Evolutionary conservation across 306 rosid species (phyloP), one percentile per base, ranked within the genome.

Genomic region (Alnus glutinosa): DNA sequence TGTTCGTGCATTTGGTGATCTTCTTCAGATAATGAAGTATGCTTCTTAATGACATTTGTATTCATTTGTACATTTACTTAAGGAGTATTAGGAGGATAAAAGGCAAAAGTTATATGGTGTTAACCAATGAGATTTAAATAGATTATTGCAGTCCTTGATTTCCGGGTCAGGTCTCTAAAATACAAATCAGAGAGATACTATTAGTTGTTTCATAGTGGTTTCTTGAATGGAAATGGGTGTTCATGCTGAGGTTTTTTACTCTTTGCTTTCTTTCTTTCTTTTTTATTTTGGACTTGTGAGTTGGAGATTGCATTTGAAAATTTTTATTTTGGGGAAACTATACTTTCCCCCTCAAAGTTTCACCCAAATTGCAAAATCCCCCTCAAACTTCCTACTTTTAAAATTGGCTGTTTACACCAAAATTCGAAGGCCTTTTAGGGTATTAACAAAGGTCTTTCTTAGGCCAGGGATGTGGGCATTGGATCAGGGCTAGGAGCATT

Each of bases 1-100:
- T 74, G 97, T 94, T 64, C 90, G 90, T 37, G 98, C 98, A 83
- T 94, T 87, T 57, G 97, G 92, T 30, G 98, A 92, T 39, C 92
- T 92, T 83, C 93, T 94, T 79, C 87, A 86, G 76, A 73, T 92
- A 76, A 89, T 91, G 95, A 92, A 88, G 98, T 94, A 94, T 59
- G 87, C 55, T 82, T 2, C 4, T 9, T 18, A 68, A 47, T 80
- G 54, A 75, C 50, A 47, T 28, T 64, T 77, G 66, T 72, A 15
- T 54, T 55, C 46, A 37, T 72, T 64, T 46, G 51, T 82, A 52
- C 7, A 46, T 75, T 55, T 67, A 55, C 75, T 72, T 16, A 46
- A 42, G 19, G 48, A 37, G 13, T 19, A 61, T 75, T 51, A 71
- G 34, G 37, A 50, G 37, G 44, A 58, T 14, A 39, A 37, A 16